These are phyloP conservation scores for Trichoderma endophyticum DNA, from an alignment of 2,329 filamentous ascomycete genomes.

Conservation along the genomic window DNA sequence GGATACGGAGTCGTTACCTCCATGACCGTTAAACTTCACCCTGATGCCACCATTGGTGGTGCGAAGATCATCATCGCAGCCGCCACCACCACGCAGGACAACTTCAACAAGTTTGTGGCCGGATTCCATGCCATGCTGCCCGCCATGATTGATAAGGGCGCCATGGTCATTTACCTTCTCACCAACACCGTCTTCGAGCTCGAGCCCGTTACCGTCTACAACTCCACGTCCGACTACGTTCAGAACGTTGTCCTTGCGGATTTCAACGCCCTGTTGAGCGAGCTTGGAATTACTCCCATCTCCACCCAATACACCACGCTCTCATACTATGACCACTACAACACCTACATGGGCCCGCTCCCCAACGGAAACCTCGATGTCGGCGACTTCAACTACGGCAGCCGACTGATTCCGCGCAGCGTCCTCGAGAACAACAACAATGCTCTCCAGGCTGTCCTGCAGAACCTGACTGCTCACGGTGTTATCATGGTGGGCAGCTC, in stretches of 20 bases:
- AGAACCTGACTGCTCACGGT: conserved; percentile 30
- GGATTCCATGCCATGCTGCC: conserved; percentile 28
- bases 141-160: conserved; percentile 45
- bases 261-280: conserved; percentile 32
- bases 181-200: conserved; percentile 42
- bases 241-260: conserved; percentile 38
- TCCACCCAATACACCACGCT: conserved; percentile 29
- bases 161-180: conserved; percentile 44
- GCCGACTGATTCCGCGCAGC: conserved; percentile 42
- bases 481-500: conserved; percentile 24
- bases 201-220: conserved; percentile 43
- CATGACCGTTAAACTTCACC: conserved; percentile 35
- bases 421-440: conserved; percentile 26
- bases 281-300: conserved; percentile 26
- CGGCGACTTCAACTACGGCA: conserved; percentile 33
- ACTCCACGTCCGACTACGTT: conserved; percentile 39
- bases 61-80: conserved; percentile 24
- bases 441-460: conserved; percentile 25
- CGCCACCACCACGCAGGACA: background rate
- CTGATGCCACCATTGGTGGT: conserved; percentile 29
- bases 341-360: conserved; percentile 34
- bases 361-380: conserved; percentile 35
- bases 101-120: conserved; percentile 21
- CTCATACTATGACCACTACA: conserved; percentile 30
- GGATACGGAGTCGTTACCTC: conserved; percentile 44